phyloP scores from a whole-genome alignment of 257 asterid species.

The Solanum chiquidenum region DNA sequence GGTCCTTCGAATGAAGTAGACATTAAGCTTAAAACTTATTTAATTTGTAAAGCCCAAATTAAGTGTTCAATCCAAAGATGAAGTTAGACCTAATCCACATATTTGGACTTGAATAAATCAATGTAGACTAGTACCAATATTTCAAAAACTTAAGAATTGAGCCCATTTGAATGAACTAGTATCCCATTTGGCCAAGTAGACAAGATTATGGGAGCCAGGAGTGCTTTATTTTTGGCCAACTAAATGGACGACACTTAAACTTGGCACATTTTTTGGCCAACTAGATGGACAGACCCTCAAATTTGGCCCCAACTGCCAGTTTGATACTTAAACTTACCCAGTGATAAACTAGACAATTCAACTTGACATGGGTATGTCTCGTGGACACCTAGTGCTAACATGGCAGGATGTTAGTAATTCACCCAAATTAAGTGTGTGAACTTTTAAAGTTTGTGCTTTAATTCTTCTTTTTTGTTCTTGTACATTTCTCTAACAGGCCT shows the following conservation, averaged over 20 bases:
- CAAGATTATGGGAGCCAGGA: neutral
- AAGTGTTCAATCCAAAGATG: neutral
- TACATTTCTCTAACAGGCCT: neutral
- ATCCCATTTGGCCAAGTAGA: neutral
- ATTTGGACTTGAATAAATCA: neutral
- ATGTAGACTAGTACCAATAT: neutral
- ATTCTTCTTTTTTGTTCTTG: neutral
- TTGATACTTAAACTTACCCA: neutral
- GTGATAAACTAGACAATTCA: neutral
- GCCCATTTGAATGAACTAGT: neutral
- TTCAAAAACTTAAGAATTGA: neutral
- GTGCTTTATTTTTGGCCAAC: neutral
- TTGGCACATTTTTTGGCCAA: neutral
- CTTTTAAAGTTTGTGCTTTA: neutral
- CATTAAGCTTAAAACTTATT: neutral
- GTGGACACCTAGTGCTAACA: neutral
- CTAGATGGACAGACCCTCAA: neutral
- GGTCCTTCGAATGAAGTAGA: neutral
- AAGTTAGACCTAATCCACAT: neutral
- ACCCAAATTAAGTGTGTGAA: neutral
- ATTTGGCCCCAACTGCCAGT: neutral
- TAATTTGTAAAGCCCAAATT: neutral
- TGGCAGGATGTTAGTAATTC: neutral
- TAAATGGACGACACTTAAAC: neutral
- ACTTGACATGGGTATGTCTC: neutral